These are phyloP conservation scores for Sugiyamaella sp. DNA, from an alignment of 1,139 yeast genomes.

Conservation along the genomic window DNA sequence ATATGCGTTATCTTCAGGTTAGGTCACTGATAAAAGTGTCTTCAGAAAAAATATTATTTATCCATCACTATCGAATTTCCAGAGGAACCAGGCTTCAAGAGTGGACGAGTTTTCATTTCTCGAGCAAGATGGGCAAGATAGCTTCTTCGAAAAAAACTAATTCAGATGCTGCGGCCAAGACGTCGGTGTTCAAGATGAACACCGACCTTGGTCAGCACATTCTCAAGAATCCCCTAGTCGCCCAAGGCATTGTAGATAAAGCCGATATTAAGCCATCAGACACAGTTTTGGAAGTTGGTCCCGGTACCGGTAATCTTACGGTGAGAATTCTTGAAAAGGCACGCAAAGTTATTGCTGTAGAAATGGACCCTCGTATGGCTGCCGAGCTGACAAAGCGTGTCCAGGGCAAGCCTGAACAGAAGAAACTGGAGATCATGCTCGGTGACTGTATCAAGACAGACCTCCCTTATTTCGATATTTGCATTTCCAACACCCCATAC, in stretches of 20 bases:
- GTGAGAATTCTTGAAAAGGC: slow-evolving; percentile 92
- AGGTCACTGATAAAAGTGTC: slow-evolving; percentile 11
- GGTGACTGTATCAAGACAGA: slow-evolving; percentile 98
- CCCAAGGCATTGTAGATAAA: slow-evolving; percentile 97
- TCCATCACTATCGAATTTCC: too few species aligned
- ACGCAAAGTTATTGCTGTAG: slow-evolving; percentile 88
- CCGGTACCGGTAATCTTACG: slow-evolving; percentile 98
- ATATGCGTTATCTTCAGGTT: slow-evolving; percentile 7
- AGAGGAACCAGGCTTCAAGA: too few species aligned
- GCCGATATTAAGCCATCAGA: slow-evolving; percentile 93
- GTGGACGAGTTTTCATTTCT: too few species aligned
- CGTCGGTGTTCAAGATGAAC: slow-evolving; percentile 89
- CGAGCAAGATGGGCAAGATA: slow-evolving; percentile 32
- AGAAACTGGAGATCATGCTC: slow-evolving; percentile 83
- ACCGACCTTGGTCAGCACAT: slow-evolving; percentile 98
- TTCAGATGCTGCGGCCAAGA: slow-evolving; percentile 33
- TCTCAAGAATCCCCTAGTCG: slow-evolving; percentile 91
- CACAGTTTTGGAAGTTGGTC: slow-evolving; percentile 94
- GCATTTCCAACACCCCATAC: slow-evolving; percentile 96
- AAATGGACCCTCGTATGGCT: slow-evolving; percentile 99
- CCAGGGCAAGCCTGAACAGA: slow-evolving; percentile 92
- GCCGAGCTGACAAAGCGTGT: slow-evolving; percentile 97
- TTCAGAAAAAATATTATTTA: slow-evolving; percentile 4
- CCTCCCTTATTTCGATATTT: slow-evolving; percentile 90
- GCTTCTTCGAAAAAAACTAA: slow-evolving; percentile 27